These are phyloP conservation scores for Penicillium pancosmium DNA, from an alignment of 495 filamentous ascomycete genomes.

Conservation along the genomic window DNA sequence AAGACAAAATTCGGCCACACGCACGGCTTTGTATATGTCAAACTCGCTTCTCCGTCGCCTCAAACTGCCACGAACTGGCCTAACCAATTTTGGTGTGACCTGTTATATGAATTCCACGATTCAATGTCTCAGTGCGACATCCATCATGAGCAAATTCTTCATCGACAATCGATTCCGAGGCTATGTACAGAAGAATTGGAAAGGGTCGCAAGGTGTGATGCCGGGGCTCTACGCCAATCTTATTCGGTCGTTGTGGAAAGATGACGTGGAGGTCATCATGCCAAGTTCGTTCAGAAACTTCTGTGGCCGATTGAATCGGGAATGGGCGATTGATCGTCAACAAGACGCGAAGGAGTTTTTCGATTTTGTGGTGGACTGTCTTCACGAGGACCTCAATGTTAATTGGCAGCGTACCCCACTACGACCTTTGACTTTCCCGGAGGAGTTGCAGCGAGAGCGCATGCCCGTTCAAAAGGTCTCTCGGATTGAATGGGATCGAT, in stretches of 20 bases:
- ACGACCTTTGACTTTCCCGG: conserved; percentile 58
- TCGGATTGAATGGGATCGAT: conserved; percentile 67
- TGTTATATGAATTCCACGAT: conserved; percentile 93
- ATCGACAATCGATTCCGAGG: conserved; percentile 57
- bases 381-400: conserved; percentile 77
- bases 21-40: conserved; percentile 48
- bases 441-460: conserved; percentile 65
- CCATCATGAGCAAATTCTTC: conserved; percentile 71
- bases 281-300: conserved; percentile 58
- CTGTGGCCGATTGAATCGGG: conserved; percentile 56
- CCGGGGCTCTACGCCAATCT: conserved; percentile 73
- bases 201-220: conserved; percentile 77
- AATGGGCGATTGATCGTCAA: conserved; percentile 65
- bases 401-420: conserved; percentile 62
- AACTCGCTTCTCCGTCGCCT: conserved; percentile 45
- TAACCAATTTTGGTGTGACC: conserved; percentile 76
- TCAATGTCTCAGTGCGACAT: conserved; percentile 79
- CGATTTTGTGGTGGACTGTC: conserved; percentile 67
- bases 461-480: conserved; percentile 63
- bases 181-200: conserved; percentile 64
- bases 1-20: conserved; percentile 49
- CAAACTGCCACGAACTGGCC: conserved; percentile 69
- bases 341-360: conserved; percentile 83
- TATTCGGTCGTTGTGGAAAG: conserved; percentile 72
- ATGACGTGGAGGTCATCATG: conserved; percentile 63